These are phyloP conservation scores for Penstemon eatonii DNA, from an alignment of 257 asterid genomes.

Conservation along the genomic window DNA sequence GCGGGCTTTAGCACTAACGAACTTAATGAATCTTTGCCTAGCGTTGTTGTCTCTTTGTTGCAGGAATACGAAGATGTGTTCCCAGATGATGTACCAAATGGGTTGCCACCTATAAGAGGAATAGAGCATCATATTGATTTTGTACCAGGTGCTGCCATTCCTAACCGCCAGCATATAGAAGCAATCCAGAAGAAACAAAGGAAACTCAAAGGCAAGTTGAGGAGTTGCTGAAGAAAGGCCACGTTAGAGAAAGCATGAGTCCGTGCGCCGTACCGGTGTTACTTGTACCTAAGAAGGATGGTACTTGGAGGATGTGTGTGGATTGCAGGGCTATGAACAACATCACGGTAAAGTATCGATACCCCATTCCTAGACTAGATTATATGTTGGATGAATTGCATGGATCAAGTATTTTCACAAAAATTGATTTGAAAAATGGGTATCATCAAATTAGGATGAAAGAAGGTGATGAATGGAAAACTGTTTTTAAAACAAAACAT, in stretches of 20 bases:
- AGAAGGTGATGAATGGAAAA: too few species aligned
- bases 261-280: neutral
- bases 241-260: neutral
- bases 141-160: neutral
- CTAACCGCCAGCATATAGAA: too few species aligned
- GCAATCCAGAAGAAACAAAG: too few species aligned
- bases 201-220: neutral
- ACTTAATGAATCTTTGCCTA: too few species aligned
- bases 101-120: too few species aligned
- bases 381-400: neutral
- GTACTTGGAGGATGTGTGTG: too few species aligned
- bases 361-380: neutral
- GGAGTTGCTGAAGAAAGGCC: too few species aligned
- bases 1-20: too few species aligned
- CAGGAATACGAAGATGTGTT: neutral
- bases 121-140: neutral
- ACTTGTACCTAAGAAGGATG: neutral
- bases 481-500: too few species aligned
- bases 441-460: too few species aligned
- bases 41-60: neutral
- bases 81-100: neutral
- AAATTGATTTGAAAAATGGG: neutral
- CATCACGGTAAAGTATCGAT: neutral
- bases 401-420: neutral
- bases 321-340: neutral